Percentiles rank a stretch among this genome's conserved stretches.
Conservation (phyloP, 2,329 filamentous ascomycete genomes). For the Penicillium verrucosum region DNA sequence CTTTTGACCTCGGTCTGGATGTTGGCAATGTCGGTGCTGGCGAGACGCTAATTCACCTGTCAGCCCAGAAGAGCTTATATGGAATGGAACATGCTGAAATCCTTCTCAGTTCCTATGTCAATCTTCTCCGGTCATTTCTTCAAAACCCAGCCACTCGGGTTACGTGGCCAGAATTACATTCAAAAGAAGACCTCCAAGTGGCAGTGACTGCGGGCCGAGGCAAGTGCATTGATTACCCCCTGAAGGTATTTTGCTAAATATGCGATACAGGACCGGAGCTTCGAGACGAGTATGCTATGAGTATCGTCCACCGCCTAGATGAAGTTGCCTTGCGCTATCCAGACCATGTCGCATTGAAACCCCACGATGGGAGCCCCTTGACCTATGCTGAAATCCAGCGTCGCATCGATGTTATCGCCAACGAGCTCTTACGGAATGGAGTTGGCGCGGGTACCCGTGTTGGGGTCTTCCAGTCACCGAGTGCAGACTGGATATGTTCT, state of each 20-base stretch:
- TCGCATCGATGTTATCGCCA: conserved; percentile 37
- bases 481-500: conserved; percentile 27
- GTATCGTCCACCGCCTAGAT: conserved; percentile 37
- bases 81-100: conserved; percentile 23
- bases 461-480: conserved; percentile 42
- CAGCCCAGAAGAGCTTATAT: conserved; percentile 35
- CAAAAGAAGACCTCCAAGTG: conserved; percentile 13
- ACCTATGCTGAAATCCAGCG: conserved; percentile 39
- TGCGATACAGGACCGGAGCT: conserved; percentile 17
- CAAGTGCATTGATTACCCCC: neutral
- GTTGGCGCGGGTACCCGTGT: conserved; percentile 28
- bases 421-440: conserved; percentile 21
- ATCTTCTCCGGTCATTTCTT: conserved; percentile 16
- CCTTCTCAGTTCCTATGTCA: conserved; percentile 17
- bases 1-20: conserved; percentile 40
- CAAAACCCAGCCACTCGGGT: conserved; percentile 20
- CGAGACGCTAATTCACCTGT: conserved; percentile 21
- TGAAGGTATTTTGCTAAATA: neutral
- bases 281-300: conserved; percentile 32
- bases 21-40: conserved; percentile 33
- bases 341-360: conserved; percentile 27
- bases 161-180: conserved; percentile 16
- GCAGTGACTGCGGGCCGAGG: conserved; percentile 18
- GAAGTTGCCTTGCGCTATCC: conserved; percentile 26
- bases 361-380: conserved; percentile 23